Evolutionary conservation across 2,329 filamentous ascomycete species (phyloP).

Genomic region (Diaporthe longicolla): DNA sequence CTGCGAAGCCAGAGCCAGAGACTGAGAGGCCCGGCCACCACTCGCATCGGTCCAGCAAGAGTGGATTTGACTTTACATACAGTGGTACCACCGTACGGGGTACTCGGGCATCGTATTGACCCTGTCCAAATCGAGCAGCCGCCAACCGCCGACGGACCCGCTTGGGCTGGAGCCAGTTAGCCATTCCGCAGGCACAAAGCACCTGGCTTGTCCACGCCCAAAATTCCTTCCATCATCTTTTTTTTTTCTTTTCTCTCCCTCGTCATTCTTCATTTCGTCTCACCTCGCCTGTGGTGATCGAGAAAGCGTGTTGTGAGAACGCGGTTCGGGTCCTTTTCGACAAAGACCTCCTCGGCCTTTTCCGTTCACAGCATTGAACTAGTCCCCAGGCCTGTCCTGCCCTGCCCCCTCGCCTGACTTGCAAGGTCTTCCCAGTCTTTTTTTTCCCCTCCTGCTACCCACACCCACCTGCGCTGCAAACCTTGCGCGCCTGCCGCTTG

Average conservation of each 20-base stretch:
- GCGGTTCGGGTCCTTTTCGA: slow-evolving; percentile 33
- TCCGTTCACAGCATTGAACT: slow-evolving; percentile 32
- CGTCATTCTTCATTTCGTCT: slow-evolving; percentile 25
- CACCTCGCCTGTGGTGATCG: slow-evolving; percentile 19
- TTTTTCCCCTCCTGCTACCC: neutral
- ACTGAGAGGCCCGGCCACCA: slow-evolving; percentile 8
- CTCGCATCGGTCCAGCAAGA: slow-evolving; percentile 22
- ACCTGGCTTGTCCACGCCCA: slow-evolving; percentile 16
- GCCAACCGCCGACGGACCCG: slow-evolving; percentile 32
- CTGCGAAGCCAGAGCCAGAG: slow-evolving; percentile 16
- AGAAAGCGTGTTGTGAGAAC: slow-evolving; percentile 23
- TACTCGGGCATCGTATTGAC: slow-evolving; percentile 31
- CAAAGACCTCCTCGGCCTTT: slow-evolving; percentile 30
- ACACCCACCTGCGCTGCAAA: slow-evolving; percentile 30
- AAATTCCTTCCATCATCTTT: slow-evolving; percentile 20
- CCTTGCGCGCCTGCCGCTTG: slow-evolving; percentile 36
- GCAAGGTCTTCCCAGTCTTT: slow-evolving; percentile 37
- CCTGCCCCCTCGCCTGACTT: slow-evolving; percentile 12
- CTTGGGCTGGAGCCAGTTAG: slow-evolving; percentile 29
- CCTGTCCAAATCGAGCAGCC: slow-evolving; percentile 25
- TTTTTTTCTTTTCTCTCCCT: neutral
- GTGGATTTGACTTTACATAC: slow-evolving; percentile 29
- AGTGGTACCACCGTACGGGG: slow-evolving; percentile 33
- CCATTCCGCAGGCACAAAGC: slow-evolving; percentile 30
- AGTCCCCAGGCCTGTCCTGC: slow-evolving; percentile 28